Evolutionary conservation across 2,329 filamentous ascomycete species (phyloP).

Genomic region (Raffaelea deltoideospora): DNA sequence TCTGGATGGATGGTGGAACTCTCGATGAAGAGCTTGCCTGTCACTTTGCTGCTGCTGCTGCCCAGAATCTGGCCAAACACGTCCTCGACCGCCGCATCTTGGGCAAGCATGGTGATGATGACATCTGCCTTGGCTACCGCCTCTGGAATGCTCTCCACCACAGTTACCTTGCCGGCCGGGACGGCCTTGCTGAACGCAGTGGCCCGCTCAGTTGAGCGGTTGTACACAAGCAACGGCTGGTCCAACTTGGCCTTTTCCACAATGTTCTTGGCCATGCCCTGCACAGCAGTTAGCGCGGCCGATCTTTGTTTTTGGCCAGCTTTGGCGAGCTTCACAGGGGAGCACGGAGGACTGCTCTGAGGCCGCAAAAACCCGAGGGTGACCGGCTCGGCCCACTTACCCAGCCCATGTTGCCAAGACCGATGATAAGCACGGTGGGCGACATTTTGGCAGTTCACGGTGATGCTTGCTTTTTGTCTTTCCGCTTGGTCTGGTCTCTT

Average conservation of each 20-base stretch:
- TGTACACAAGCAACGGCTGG: conserved; percentile 62
- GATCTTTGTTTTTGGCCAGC: too few species aligned
- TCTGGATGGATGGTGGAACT: conserved; percentile 81
- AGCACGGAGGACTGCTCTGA: too few species aligned
- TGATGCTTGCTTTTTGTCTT: too few species aligned
- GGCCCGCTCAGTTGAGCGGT: conserved; percentile 56
- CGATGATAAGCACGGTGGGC: conserved; percentile 64
- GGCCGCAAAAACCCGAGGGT: too few species aligned
- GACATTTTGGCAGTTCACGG: too few species aligned
- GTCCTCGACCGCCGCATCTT: conserved; percentile 68
- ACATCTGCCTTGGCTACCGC: conserved; percentile 57
- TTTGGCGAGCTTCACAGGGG: too few species aligned
- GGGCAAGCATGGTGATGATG: conserved; percentile 68
- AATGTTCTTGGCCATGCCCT: conserved; percentile 79
- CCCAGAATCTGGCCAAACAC: conserved; percentile 51
- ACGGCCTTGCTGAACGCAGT: conserved; percentile 47
- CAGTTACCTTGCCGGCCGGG: conserved; percentile 23
- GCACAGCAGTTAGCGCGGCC: neutral
- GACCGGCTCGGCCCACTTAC: too few species aligned
- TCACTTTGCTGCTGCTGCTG: conserved; percentile 36
- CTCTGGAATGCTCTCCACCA: conserved; percentile 39
- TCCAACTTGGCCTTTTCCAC: conserved; percentile 60
- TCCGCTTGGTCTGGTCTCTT: too few species aligned
- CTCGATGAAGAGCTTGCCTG: conserved; percentile 68
- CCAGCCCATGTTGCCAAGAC: conserved; percentile 77